Conservation (phyloP, 148 eudicot genomes). For the Diospyros kaki region DNA sequence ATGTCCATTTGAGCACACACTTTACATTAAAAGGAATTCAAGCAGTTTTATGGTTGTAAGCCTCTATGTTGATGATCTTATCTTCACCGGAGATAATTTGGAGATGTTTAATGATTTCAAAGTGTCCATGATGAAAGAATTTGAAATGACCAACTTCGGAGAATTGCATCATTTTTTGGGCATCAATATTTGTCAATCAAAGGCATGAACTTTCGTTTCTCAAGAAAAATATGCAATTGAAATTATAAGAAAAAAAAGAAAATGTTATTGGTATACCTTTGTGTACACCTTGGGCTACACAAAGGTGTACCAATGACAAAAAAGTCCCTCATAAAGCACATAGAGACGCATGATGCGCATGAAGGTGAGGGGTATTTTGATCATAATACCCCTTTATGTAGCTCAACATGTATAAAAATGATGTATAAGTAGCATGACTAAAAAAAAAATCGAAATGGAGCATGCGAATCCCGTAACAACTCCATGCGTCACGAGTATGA, state of each 20-base stretch:
- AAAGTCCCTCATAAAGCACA: no score
- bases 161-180: background rate
- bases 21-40: no score
- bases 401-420: no score
- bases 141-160: background rate
- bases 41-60: background rate
- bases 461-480: background rate
- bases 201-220: background rate
- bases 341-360: no score
- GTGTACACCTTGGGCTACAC: no score
- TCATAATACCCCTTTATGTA: no score
- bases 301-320: no score
- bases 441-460: background rate
- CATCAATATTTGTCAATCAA: background rate
- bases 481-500: background rate
- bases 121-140: background rate
- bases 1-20: background rate
- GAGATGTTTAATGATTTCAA: background rate
- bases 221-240: background rate
- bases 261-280: no score
- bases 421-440: no score
- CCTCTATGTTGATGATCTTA: background rate
- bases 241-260: no score
- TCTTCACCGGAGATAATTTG: background rate
- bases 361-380: no score